These are phyloP conservation scores for Penicillium maclennaniae DNA, from an alignment of 495 filamentous ascomycete species.

Conservation along the genomic window DNA sequence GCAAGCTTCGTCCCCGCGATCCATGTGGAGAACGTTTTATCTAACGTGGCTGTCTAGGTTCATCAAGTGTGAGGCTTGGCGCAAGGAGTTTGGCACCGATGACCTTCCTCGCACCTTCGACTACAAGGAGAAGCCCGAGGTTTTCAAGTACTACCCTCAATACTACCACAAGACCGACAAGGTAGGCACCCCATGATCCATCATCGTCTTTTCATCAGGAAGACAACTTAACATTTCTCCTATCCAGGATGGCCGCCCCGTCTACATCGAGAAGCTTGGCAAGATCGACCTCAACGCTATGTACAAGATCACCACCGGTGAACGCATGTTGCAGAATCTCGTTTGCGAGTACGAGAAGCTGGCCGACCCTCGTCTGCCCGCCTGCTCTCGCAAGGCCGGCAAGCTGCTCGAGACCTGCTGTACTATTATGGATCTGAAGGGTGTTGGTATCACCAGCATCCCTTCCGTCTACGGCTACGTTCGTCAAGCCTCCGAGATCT, in stretches of 20 bases:
- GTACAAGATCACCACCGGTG: slow-evolving; percentile 87
- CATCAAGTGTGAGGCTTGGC: slow-evolving; percentile 85
- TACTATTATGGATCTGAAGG: slow-evolving; percentile 94
- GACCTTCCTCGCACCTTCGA: slow-evolving; percentile 76
- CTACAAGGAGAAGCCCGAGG: slow-evolving; percentile 79
- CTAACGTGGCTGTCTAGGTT: slow-evolving; percentile 59
- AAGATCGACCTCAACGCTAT: slow-evolving; percentile 86
- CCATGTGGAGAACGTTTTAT: background rate
- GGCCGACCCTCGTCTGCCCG: slow-evolving; percentile 85
- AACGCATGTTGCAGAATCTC: slow-evolving; percentile 94
- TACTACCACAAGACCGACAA: slow-evolving; percentile 99
- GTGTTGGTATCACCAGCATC: slow-evolving; percentile 77
- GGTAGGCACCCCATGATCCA: slow-evolving; percentile 44
- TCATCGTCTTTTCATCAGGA: too few species aligned
- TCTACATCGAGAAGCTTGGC: slow-evolving; percentile 95
- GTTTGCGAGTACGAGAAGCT: slow-evolving; percentile 97
- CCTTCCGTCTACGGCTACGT: slow-evolving; percentile 84
- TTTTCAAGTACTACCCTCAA: slow-evolving; percentile 94
- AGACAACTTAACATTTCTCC: slow-evolving; percentile 8
- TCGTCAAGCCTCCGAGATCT: slow-evolving; percentile 72
- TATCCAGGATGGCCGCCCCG: slow-evolving; percentile 82
- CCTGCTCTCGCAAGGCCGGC: slow-evolving; percentile 89
- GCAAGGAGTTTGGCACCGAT: slow-evolving; percentile 83
- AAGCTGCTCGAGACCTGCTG: slow-evolving; percentile 94
- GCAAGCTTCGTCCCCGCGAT: background rate